Base-by-base conservation (phyloP, 306 rosid genomes). In the Fragaria iinumae region DNA sequence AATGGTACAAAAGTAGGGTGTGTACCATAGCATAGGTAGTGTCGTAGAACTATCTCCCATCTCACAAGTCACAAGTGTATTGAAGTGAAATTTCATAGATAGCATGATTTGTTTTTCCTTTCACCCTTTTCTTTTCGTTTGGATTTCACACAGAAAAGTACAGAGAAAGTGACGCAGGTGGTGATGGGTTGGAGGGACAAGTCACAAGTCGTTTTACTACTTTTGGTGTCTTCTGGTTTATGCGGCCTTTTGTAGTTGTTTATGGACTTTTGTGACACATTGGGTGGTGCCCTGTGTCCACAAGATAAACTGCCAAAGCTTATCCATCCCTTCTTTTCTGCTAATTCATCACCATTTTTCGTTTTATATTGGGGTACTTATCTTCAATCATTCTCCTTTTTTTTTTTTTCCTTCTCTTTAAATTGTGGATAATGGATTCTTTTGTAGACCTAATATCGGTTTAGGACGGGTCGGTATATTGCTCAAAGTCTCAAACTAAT, bases 211-310 rank as follows among this genome's bases (percentile, higher is more conserved):
- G 8, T 47, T 47, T 27, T 23, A 69, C 59, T 69, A 17, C 57
- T 14, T 25, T 48, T 48, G 59, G 57, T 48, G 17, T 27, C 9
- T 71, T 48, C 18, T 49, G 17, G n/a, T 49, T 49, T 71, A 71
- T 49, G 74, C 60, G 74, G 45, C 74, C 60, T 49, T 48, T 71
- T 71, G 74, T 49, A 71, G 43, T 9, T 49, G 74, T 49, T 11
- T 59, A 71, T 29, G 55, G 74, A 71, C 43, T 71, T 69, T 27
- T 29, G 25, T 70, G 53, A n/a, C 65, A 43, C 29, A 48, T 59
- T 59, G 65, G 32, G 38, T 12, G 3, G 18, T 3, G 3, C 66
- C 10, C 67, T 25, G 8, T 62, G 3, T 29, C 67, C 67, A 62
- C 67, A 62, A 13, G 34, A 18, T 4, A 13, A 29, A 52, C 8